Conservation (phyloP, 495 filamentous ascomycete genomes). For the Aspergillus saccharolyticus region DNA sequence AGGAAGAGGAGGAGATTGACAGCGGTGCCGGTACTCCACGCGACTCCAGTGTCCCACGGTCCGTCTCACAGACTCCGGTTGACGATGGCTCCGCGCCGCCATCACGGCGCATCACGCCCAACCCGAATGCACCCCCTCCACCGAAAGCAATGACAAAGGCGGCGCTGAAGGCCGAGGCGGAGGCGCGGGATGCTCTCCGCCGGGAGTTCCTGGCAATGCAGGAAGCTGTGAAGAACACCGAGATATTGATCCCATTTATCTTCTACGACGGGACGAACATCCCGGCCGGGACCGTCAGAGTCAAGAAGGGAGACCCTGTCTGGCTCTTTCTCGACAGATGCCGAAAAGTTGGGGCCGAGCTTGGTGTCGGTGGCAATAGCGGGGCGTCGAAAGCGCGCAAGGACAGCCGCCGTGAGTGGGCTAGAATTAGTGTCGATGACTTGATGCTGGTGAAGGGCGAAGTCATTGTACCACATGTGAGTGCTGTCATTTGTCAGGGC, state of each 20-base stretch:
- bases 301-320: constrained; percentile 88
- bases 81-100: constrained; percentile 35
- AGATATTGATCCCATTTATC: constrained; percentile 90
- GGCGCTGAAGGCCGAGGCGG: constrained; percentile 72
- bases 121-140: constrained; percentile 58
- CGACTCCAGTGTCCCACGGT: constrained; percentile 32
- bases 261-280: constrained; percentile 98
- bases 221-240: constrained; percentile 80
- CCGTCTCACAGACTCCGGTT: constrained; percentile 34
- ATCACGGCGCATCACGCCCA: constrained; percentile 56
- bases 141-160: constrained; percentile 86
- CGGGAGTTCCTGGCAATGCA: constrained; percentile 82
- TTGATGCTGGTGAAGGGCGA: constrained; percentile 89
- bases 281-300: constrained; percentile 70
- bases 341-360: constrained; percentile 80
- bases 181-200: constrained; percentile 73
- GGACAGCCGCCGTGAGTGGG: constrained; percentile 78
- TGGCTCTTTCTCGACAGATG: constrained; percentile 92
- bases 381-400: constrained; percentile 51
- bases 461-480: constrained; percentile 90
- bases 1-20: constrained; percentile 46
- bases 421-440: constrained; percentile 91
- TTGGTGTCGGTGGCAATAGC: constrained; percentile 60
- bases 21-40: constrained; percentile 32
- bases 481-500: constrained; percentile 24